These are phyloP conservation scores for Strobilomyces echinocephalus DNA, from an alignment of 768 basidiomycete species.

Conservation along the genomic window DNA sequence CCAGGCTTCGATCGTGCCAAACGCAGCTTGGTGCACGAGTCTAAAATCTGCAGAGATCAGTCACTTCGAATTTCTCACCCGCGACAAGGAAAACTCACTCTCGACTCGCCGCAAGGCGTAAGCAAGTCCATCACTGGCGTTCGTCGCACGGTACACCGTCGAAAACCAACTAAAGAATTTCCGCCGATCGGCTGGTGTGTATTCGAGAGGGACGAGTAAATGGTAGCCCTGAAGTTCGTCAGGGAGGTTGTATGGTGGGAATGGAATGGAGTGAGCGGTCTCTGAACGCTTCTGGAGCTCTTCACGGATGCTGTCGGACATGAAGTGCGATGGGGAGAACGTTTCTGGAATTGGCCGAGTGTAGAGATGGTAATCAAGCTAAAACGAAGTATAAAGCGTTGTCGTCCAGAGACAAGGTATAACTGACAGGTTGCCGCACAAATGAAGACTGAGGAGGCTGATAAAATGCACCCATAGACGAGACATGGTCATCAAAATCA, in stretches of 20 bases:
- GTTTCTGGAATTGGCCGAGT: conserved; percentile 59
- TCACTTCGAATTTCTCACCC: neutral
- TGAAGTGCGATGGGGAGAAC: conserved; percentile 66
- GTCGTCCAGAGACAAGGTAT: conserved; percentile 1
- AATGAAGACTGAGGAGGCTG: conserved; percentile 41
- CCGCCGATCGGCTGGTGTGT: conserved; percentile 51
- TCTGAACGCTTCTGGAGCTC: conserved; percentile 52
- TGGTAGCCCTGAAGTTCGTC: conserved; percentile 91
- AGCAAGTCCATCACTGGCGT: conserved; percentile 66
- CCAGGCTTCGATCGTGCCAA: conserved; percentile 83
- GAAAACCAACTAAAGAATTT: conserved; percentile 80
- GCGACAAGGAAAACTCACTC: conserved; percentile 43
- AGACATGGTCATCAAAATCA: conserved; percentile 29
- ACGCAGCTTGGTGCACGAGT: conserved; percentile 75
- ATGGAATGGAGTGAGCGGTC: conserved; percentile 33
- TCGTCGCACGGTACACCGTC: conserved; percentile 78
- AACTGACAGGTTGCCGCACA: conserved; percentile 64
- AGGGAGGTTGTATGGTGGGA: conserved; percentile 57
- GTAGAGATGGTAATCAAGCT: conserved; percentile 95
- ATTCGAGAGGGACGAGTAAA: conserved; percentile 76
- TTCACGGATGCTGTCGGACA: conserved; percentile 72
- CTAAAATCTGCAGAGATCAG: conserved; percentile 62
- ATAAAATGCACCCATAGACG: conserved; percentile 35
- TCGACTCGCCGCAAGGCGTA: conserved; percentile 84
- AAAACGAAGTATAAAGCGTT: neutral